A percentile compares a stretch with the other conserved stretches of the same genome.
These are phyloP conservation scores for Digitaria exilis DNA, from an alignment of 202 grass and related monocot genomes.

Conservation along the genomic window DNA sequence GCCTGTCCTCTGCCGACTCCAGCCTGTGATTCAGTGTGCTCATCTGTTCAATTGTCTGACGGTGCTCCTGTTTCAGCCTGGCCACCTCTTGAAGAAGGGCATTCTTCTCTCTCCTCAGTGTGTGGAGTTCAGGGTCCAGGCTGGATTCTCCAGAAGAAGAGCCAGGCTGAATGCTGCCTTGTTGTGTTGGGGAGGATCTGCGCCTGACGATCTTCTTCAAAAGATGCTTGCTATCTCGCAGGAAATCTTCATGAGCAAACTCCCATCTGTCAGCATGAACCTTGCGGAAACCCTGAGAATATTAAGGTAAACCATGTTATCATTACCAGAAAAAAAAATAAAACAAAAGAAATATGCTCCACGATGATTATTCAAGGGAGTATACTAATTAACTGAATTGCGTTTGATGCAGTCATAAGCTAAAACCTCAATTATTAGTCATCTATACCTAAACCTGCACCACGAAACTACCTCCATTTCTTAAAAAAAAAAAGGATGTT, in stretches of 20 bases:
- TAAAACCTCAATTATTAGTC: not conserved
- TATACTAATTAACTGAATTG: not conserved
- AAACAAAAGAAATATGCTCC: constrained; percentile 8
- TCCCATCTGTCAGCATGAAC: constrained; percentile 94
- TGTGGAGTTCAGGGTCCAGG: constrained; percentile 65
- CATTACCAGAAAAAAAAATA: not conserved
- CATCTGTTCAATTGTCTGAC: constrained; percentile 67
- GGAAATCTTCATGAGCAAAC: constrained; percentile 87
- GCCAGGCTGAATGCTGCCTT: constrained; percentile 47
- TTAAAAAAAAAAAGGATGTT: not conserved
- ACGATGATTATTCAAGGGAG: not conserved
- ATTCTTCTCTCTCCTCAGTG: constrained; percentile 63
- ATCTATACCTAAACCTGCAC: not conserved
- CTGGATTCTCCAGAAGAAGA: constrained; percentile 51
- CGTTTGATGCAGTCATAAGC: constrained; percentile 18
- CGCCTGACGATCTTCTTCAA: constrained; percentile 87
- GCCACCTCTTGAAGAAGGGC: constrained; percentile 65
- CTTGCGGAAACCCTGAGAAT: constrained; percentile 82
- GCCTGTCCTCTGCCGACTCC: constrained; percentile 66
- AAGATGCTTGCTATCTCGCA: constrained; percentile 63
- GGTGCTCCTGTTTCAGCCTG: constrained; percentile 71
- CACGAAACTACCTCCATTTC: not conserved
- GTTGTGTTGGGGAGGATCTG: constrained; percentile 57
- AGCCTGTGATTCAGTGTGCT: constrained; percentile 68
- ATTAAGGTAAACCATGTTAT: constrained; percentile 18